Conservation (phyloP, 306 rosid genomes). For the Hippophae rhamnoides region DNA sequence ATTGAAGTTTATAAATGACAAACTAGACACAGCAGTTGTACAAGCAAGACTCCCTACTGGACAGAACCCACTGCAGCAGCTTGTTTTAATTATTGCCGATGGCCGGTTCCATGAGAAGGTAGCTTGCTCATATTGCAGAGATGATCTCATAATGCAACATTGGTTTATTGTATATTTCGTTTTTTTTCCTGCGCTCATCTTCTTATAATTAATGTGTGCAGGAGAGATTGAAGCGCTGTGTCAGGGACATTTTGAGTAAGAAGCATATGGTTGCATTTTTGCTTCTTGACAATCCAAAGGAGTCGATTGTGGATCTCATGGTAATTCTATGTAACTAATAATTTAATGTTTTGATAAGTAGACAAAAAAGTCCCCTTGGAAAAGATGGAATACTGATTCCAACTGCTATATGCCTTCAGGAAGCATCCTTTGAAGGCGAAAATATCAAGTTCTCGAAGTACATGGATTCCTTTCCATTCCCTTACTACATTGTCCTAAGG, state of each 20-base stretch:
- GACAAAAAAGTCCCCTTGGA: background rate
- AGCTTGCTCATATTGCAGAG: background rate
- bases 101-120: constrained; percentile 80
- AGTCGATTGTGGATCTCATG: constrained; percentile 55
- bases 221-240: constrained; percentile 49
- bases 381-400: background rate
- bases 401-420: constrained; percentile 29
- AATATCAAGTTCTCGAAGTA: constrained; percentile 37
- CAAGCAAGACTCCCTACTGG: constrained; percentile 85
- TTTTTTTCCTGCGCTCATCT: background rate
- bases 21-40: constrained; percentile 57
- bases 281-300: constrained; percentile 59
- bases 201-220: constrained; percentile 13
- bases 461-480: constrained; percentile 84
- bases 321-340: constrained; percentile 16
- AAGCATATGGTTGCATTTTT: constrained; percentile 84
- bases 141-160: background rate
- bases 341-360: background rate
- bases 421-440: constrained; percentile 43
- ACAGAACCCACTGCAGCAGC: constrained; percentile 71
- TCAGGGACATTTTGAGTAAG: constrained; percentile 45
- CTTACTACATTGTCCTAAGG: constrained; percentile 58
- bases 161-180: background rate
- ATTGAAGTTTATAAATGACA: constrained; percentile 52
- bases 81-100: constrained; percentile 80